Evolutionary conservation across 176 grass and related monocot species (phyloP), one percentile per base, ranked within the genome.

Genomic region (Chloris gayana): DNA sequence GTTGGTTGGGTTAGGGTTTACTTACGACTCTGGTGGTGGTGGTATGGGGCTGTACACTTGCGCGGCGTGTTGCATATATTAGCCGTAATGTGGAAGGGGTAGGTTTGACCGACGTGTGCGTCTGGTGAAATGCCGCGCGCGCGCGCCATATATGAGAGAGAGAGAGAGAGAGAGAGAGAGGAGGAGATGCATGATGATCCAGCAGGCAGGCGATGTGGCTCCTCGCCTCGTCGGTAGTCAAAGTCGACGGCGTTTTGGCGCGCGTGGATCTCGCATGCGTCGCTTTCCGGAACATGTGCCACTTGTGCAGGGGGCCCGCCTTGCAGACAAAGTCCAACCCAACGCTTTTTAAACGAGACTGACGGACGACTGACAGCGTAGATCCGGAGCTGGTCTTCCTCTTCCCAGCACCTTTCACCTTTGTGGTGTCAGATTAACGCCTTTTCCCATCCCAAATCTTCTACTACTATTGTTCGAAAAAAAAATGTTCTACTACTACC

Each of bases 211-310:
- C 7, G 10, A 57, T n/a, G 22, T n/a, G n/a, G n/a, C n/a, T n/a
- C n/a, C n/a, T n/a, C n/a, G n/a, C 22, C 39, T 58, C 68, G 69
- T 88, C 69, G 80, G 63, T 24, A 22, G 87, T 88, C 87, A 88
- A 84, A 84, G 87, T 76, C 82, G 87, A 84, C 82, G 82, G 81
- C 76, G 85, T 77, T 33, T 25, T 12, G 41, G 63, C 38, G 75
- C 71, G 72, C 84, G 78, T 73, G 69, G 8, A 14, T 73, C 53
- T 64, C 34, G 77, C 4, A 2, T 26, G 32, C 64, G 64, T 67
- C 27, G 61, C 29, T 61, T 14, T 61, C 58, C 11, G 24, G 25
- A 13, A 27, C 58, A 60, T 60, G 27, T 63, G 60, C 60, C 4
- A 31, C 4, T 14, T 17, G 27, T 18, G 26, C 1, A 31, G 14